Evolutionary conservation across 352 stramenopile species (phyloP).

Genomic region (Phytophthora sojae): DNA sequence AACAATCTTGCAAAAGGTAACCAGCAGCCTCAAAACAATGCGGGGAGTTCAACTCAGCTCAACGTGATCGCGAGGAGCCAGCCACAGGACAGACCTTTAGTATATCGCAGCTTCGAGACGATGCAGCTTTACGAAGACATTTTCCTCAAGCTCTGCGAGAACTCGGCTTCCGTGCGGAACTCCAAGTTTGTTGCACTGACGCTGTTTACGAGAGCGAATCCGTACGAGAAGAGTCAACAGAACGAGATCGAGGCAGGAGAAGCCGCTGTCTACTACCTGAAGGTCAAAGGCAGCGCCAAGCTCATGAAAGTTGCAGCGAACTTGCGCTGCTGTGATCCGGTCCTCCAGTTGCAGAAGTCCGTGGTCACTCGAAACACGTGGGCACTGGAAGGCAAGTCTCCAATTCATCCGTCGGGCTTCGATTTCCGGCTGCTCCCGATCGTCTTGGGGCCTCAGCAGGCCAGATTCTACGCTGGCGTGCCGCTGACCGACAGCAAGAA

Average conservation of each 20-base stretch:
- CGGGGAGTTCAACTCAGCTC: not conserved
- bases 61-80: constrained; percentile 2
- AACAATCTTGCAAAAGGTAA: constrained; percentile 34
- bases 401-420: constrained; percentile 37
- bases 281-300: constrained; percentile 50
- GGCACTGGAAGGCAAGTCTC: constrained; percentile 29
- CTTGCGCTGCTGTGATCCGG: constrained; percentile 72
- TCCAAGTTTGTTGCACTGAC: constrained; percentile 71
- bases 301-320: constrained; percentile 66
- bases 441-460: constrained; percentile 72
- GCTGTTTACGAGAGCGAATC: constrained; percentile 42
- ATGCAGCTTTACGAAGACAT: constrained; percentile 61
- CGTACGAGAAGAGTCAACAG: constrained; percentile 16
- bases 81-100: constrained; percentile 31
- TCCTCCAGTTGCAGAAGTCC: constrained; percentile 52
- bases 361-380: constrained; percentile 64
- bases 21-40: constrained; percentile 31
- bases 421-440: constrained; percentile 72
- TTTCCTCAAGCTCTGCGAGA: constrained; percentile 63
- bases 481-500: constrained; percentile 58
- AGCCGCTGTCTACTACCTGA: constrained; percentile 52
- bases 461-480: constrained; percentile 76
- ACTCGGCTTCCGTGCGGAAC: constrained; percentile 43
- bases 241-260: constrained; percentile 26
- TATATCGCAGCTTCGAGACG: constrained; percentile 39